Conservation (phyloP, 1,284 basidiomycete species). For the Ganoderma leucocontextum region DNA sequence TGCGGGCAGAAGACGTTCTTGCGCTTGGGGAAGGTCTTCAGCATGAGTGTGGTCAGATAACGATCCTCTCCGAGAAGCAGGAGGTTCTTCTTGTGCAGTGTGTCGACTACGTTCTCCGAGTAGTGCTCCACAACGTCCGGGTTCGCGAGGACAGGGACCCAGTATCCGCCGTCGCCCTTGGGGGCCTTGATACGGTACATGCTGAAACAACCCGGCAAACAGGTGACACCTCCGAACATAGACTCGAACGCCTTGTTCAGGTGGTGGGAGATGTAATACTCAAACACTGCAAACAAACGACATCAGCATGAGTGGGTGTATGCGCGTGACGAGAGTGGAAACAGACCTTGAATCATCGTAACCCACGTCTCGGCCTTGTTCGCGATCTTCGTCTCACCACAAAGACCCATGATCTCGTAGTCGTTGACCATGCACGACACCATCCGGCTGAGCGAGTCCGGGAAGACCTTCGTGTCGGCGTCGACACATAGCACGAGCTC, state of each 20-base stretch:
- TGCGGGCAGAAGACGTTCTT: slow-evolving; percentile 99
- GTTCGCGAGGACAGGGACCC: slow-evolving; percentile 98
- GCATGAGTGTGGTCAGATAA: slow-evolving; percentile 94
- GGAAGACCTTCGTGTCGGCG: slow-evolving; percentile 98
- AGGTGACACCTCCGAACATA: slow-evolving; percentile 99
- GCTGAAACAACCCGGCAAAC: slow-evolving; percentile 98
- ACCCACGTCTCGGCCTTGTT: slow-evolving; percentile 99
- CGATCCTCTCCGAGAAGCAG: slow-evolving; percentile 98
- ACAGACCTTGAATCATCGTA: slow-evolving; percentile 96
- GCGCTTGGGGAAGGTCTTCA: slow-evolving; percentile 98
- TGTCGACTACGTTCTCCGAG: slow-evolving; percentile 97
- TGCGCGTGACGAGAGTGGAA: slow-evolving; percentile 7
- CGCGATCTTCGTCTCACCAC: slow-evolving; percentile 98
- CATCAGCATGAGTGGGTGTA: slow-evolving; percentile 15
- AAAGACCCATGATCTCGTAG: slow-evolving; percentile 97
- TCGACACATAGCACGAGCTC: slow-evolving; percentile 98
- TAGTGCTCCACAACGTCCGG: slow-evolving; percentile 98
- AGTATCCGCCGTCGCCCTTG: slow-evolving; percentile 92
- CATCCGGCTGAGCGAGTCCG: slow-evolving; percentile 92
- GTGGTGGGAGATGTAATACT: slow-evolving; percentile 99
- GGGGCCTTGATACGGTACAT: slow-evolving; percentile 99
- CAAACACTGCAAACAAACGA: slow-evolving; percentile 75
- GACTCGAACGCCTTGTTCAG: slow-evolving; percentile 99
- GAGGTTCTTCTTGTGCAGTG: slow-evolving; percentile 99
- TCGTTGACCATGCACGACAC: slow-evolving; percentile 96